A percentile compares a stretch with the other conserved stretches of the same genome.
Evolutionary conservation across 306 rosid genomes (phyloP).

Genomic region (Delonix regia): DNA sequence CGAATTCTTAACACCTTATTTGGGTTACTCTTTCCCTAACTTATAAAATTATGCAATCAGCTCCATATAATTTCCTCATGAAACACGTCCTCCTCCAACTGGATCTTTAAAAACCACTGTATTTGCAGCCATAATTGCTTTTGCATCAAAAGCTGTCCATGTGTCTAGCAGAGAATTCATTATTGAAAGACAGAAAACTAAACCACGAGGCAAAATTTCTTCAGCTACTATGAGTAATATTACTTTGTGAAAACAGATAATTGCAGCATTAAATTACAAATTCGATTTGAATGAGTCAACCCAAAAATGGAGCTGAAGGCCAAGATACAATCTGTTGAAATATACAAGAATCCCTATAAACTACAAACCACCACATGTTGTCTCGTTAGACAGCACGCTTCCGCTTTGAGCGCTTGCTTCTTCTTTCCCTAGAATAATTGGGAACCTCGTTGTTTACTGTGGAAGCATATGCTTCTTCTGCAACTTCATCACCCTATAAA

Average conservation of each 20-base stretch:
- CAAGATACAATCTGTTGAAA: conserved; percentile 50
- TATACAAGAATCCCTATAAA: conserved; percentile 70
- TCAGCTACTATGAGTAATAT: conserved; percentile 21
- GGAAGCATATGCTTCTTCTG: conserved; percentile 71
- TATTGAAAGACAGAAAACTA: conserved; percentile 6
- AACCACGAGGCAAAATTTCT: conserved; percentile 22
- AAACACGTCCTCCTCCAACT: neutral
- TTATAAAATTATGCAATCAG: neutral
- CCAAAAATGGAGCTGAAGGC: conserved; percentile 45
- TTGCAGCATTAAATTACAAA: conserved; percentile 41
- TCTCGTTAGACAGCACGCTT: conserved; percentile 72
- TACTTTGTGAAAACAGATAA: conserved; percentile 1
- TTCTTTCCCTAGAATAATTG: conserved; percentile 65
- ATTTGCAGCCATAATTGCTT: neutral
- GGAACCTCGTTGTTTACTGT: conserved; percentile 57
- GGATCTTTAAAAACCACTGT: neutral
- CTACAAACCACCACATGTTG: conserved; percentile 55
- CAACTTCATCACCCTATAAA: conserved; percentile 61
- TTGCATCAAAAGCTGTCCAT: neutral
- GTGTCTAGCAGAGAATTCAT: neutral
- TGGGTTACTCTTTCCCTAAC: neutral
- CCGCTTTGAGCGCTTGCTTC: conserved; percentile 97
- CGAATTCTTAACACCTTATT: neutral
- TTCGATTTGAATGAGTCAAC: conserved; percentile 57
- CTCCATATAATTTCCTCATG: neutral